These are phyloP conservation scores for Arthrobotrys sinensis DNA, from an alignment of 2,329 filamentous ascomycete genomes.

Conservation along the genomic window DNA sequence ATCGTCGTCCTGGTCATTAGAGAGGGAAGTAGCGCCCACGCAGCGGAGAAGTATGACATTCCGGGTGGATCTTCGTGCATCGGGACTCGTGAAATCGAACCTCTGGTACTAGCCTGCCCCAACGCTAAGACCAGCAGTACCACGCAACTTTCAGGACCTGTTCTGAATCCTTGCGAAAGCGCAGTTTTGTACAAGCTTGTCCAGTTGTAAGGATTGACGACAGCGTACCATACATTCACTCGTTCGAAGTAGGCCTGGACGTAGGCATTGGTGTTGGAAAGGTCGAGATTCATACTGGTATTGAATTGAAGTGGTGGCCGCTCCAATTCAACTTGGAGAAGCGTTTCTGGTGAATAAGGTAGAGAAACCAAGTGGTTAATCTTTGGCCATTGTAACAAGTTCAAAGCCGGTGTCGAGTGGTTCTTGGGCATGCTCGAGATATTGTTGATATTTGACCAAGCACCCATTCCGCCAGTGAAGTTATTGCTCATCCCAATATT, in stretches of 20 bases:
- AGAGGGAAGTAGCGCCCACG: conserved; percentile 82
- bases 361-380: conserved; percentile 83
- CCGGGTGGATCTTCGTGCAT: conserved; percentile 81
- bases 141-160: conserved; percentile 86
- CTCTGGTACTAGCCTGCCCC: conserved; percentile 81
- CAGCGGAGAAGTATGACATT: conserved; percentile 83
- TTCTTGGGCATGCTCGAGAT: conserved; percentile 89
- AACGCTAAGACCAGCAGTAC: conserved; percentile 83
- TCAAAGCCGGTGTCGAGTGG: conserved; percentile 84
- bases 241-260: conserved; percentile 84
- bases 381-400: conserved; percentile 84
- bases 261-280: conserved; percentile 81
- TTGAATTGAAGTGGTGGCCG: conserved; percentile 78
- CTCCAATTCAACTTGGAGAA: conserved; percentile 85
- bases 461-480: conserved; percentile 75
- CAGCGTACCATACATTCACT: conserved; percentile 88
- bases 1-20: conserved; percentile 86
- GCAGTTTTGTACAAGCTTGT: conserved; percentile 81
- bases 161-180: conserved; percentile 81
- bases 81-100: conserved; percentile 81
- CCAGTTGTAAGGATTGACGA: conserved; percentile 87
- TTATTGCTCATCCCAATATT: conserved; percentile 61
- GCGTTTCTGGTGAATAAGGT: conserved; percentile 84
- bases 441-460: conserved; percentile 75
- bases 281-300: conserved; percentile 76